Evolutionary conservation across 2,329 filamentous ascomycete genomes (phyloP).

Genomic region (Ceratocystis ficicola): DNA sequence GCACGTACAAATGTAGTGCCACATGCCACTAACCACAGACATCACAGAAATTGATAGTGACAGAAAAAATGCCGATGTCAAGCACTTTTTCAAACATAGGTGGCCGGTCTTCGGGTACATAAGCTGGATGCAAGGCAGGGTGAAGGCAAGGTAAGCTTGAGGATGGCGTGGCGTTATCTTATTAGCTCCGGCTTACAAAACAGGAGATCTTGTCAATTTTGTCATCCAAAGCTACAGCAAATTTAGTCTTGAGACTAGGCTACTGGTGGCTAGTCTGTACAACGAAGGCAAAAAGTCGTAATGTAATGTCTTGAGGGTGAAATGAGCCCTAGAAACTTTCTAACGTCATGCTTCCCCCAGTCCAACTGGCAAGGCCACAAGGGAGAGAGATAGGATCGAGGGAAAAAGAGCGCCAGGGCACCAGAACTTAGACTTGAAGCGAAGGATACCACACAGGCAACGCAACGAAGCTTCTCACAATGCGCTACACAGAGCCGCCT

Average conservation of each 20-base stretch:
- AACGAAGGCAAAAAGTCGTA: constrained; percentile 5
- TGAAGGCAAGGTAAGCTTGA: not conserved
- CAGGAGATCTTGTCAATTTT: constrained; percentile 1
- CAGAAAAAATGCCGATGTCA: constrained; percentile 1
- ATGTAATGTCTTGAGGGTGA: not conserved
- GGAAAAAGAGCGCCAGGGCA: not conserved
- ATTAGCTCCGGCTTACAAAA: not conserved
- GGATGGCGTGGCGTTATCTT: not conserved
- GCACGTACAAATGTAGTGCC: not conserved
- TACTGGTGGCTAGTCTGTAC: constrained; percentile 3
- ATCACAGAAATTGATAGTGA: not conserved
- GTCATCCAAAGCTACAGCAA: not conserved
- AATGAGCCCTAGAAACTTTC: not conserved
- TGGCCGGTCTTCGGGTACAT: constrained; percentile 1
- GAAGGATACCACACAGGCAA: too few species aligned
- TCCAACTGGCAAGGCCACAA: not conserved
- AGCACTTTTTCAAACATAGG: not conserved
- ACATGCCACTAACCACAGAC: not conserved
- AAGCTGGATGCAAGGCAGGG: not conserved
- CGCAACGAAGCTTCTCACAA: too few species aligned
- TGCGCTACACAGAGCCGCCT: not conserved
- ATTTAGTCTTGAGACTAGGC: constrained; percentile 5
- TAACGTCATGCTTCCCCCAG: not conserved
- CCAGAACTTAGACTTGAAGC: not conserved
- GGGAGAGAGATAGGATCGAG: not conserved